Evolutionary conservation across 2,329 filamentous ascomycete species (phyloP).

Genomic region (Thelonectria olida): DNA sequence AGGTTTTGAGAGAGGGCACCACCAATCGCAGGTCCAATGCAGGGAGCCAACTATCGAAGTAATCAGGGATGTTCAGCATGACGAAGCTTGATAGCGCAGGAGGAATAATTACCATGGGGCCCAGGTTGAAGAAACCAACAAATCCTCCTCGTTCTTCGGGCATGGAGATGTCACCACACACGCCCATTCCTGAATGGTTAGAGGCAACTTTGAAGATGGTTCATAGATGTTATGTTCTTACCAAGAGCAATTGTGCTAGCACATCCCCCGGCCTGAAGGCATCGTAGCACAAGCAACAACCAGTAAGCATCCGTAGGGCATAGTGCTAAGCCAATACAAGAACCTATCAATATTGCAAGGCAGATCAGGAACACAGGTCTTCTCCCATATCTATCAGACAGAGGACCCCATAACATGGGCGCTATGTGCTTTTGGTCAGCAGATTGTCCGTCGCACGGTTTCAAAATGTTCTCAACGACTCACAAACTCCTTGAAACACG

Average conservation of each 20-base stretch:
- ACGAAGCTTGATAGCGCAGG: too few relatives aligned
- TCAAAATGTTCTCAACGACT: neutral
- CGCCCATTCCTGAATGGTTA: constrained; percentile 37
- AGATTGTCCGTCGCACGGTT: neutral
- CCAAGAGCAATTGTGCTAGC: constrained; percentile 46
- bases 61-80: neutral
- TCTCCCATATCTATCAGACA: constrained; percentile 46
- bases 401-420: constrained; percentile 47
- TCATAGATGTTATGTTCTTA: neutral
- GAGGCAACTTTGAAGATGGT: neutral
- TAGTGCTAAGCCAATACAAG: constrained; percentile 44
- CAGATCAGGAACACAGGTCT: constrained; percentile 43
- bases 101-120: constrained; percentile 37
- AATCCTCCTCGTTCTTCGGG: constrained; percentile 45
- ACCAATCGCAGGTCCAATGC: constrained; percentile 60
- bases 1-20: constrained; percentile 56
- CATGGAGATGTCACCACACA: constrained; percentile 46
- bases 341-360: constrained; percentile 42
- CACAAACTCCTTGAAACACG: constrained; percentile 42
- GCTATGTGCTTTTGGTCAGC: constrained; percentile 15
- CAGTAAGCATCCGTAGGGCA: constrained; percentile 45
- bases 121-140: constrained; percentile 46
- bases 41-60: constrained; percentile 48
- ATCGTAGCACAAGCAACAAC: constrained; percentile 44
- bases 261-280: constrained; percentile 44